A percentile compares a stretch with the other conserved stretches of the same genome.
phyloP scores from a whole-genome alignment of 495 filamentous ascomycete genomes.

The Schizothecium vesticola region DNA sequence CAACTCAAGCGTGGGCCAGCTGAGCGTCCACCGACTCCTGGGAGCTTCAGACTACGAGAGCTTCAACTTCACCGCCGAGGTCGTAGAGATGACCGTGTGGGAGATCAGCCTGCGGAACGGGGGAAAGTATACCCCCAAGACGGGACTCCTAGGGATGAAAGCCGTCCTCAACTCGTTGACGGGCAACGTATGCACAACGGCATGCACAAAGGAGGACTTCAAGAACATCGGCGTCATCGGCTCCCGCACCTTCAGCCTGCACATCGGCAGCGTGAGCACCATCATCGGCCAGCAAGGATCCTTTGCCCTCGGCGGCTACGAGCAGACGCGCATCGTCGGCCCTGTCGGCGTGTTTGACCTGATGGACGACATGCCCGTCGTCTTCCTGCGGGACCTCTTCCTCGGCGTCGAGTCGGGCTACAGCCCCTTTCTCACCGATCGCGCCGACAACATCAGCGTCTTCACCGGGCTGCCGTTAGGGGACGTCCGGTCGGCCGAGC shows the following conservation, averaged over 20 bases:
- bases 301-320: conserved; percentile 1
- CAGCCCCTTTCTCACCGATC: neutral
- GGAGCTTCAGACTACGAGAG: neutral
- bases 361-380: neutral
- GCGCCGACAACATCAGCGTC: neutral
- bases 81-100: neutral
- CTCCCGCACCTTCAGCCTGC: conserved; percentile 1
- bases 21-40: neutral
- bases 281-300: neutral
- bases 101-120: neutral
- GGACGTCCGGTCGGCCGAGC: neutral
- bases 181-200: neutral
- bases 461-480: neutral
- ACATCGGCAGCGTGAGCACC: conserved; percentile 2
- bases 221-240: neutral
- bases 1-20: too few relatives aligned
- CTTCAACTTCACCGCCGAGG: neutral
- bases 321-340: neutral
- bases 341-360: neutral
- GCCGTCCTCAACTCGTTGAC: neutral
- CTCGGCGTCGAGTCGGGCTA: neutral
- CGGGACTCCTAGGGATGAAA: neutral
- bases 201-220: neutral
- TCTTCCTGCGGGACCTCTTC: neutral
- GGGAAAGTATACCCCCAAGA: neutral